Base-by-base conservation (phyloP, 805 yeast species). In the Candida koratica region DNA sequence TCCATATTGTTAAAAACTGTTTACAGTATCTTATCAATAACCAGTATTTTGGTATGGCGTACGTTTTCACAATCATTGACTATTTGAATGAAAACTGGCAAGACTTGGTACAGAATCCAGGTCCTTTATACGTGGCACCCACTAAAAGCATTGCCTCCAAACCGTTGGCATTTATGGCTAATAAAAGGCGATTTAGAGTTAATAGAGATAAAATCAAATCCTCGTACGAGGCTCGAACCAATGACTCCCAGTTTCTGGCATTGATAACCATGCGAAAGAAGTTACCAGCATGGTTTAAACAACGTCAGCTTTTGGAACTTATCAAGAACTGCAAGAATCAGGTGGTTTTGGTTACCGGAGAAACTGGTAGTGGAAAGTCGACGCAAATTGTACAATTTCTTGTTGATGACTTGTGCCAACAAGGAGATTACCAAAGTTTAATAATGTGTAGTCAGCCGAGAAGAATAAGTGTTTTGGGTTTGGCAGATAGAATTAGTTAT, bases 341-440 rank as follows among this genome's bases (percentile, higher is more conserved):
- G 43, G 83, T 87, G 4, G 78, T 84, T 6, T 61, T 90, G 22
- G 73, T 90, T 24, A 90, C 97, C 2, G 98, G 97, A 55, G 98
- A 93, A 56, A 90, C 97, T 0, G 97, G 97, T 48, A 89, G 97
- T 1, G 97, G 97, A 47, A 90, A 90, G 53, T 86, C 96, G 1
- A 90, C 98, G 0, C 98, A 90, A 55, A 77, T 86, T 4, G 96
- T 87, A 5, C 98, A 90, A 55, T 90, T 88, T 47, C 65, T 90
- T 14, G 60, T 90, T 12, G 97, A 90, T 54, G 68, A 78, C 25
- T 50, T 85, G 40, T 68, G 74, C 32, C 30, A 60, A 0, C 53
- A 59, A 9, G 72, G 73, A 0, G 75, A 74, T 42, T 80, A 69
- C 43, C 56, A 61, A 16, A 71, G 82, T 3, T 73, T 69, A 25